Conservation (phyloP, 257 asterid genomes). For the Orobanche coerulescens region DNA sequence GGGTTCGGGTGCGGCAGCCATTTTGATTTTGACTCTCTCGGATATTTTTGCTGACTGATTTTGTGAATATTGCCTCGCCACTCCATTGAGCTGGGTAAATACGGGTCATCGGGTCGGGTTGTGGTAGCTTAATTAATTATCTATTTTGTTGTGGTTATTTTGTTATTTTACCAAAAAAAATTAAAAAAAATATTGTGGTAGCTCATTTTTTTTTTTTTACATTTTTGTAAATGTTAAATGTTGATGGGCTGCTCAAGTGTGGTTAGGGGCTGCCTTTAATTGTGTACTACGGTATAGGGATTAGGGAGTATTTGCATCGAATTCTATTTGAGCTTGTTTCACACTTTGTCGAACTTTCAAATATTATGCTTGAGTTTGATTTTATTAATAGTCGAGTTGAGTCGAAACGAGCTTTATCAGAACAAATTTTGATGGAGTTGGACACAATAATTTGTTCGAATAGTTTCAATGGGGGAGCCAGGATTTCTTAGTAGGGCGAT, state of each 20-base stretch:
- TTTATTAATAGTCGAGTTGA: too few species aligned
- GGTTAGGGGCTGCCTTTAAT: not conserved
- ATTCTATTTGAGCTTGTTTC: too few species aligned
- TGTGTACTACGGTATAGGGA: not conserved
- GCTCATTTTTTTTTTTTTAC: not conserved
- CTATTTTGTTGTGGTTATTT: constrained; percentile 20
- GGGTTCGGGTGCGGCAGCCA: not conserved
- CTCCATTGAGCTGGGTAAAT: constrained; percentile 15
- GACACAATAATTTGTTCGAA: too few species aligned
- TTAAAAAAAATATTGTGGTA: not conserved
- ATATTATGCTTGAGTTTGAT: too few species aligned
- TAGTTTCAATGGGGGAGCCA: too few species aligned
- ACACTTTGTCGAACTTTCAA: too few species aligned
- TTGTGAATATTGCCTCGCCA: constrained; percentile 20
- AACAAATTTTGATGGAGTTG: too few species aligned
- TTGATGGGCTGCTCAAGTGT: not conserved
- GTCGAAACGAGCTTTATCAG: too few species aligned
- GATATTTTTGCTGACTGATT: not conserved
- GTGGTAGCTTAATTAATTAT: constrained; percentile 17
- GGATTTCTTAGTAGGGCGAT: too few species aligned
- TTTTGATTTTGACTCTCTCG: not conserved
- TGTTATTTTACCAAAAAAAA: not conserved
- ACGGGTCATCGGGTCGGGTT: constrained; percentile 21
- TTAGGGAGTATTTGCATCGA: too few species aligned
- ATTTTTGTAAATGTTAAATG: not conserved